Evolutionary conservation across 2,329 filamentous ascomycete species (phyloP), one percentile per base, ranked within the genome.

Genomic region (Arthrobotrys sinensis): DNA sequence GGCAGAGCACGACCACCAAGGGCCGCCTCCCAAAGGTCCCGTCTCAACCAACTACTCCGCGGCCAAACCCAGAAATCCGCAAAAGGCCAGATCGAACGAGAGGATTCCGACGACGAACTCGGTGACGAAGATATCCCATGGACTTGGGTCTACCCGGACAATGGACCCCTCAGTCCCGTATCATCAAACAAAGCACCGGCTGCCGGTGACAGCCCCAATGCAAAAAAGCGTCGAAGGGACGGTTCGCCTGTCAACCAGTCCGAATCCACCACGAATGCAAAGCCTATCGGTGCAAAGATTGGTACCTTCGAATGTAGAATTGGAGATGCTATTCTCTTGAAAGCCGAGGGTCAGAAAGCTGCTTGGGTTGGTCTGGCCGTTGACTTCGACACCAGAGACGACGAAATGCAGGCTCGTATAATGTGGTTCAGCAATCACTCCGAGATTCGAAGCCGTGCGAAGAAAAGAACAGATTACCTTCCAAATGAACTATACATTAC

Each of bases 351-450:
- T 3, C 64, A 81, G 11, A 89, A 90, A 46, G 93, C 96, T 82
- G 92, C 94, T 10, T 99, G 96, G 94, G 92, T 96, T 1, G 96
- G 93, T 38, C 90, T 99, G 79, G 91, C 97, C 65, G 92, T 91
- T 82, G 91, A 93, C 50, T 97, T 99, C 81, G 89, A 91, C 36
- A 90, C 92, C 53, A 88, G 92, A 19, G 90, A 92, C 11, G 91
- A 90, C 2, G 89, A 92, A 50, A 97, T 93, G 86, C 90, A 91
- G 28, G 95, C 92, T 69, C 92, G 91, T 80, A 96, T 99, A 83
- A 91, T 97, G 88, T 99, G 96, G 96, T 97, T 99, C 83, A 94
- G 93, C 0, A 93, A 93, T 0, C 92, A 97, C 82, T 92, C 92
- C 82, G 95, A 98, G 85, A 93, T 97, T 78, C 89, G 91, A 32